Conservation (phyloP, 805 yeast species). For the Sporopachydermia lactativora region DNA sequence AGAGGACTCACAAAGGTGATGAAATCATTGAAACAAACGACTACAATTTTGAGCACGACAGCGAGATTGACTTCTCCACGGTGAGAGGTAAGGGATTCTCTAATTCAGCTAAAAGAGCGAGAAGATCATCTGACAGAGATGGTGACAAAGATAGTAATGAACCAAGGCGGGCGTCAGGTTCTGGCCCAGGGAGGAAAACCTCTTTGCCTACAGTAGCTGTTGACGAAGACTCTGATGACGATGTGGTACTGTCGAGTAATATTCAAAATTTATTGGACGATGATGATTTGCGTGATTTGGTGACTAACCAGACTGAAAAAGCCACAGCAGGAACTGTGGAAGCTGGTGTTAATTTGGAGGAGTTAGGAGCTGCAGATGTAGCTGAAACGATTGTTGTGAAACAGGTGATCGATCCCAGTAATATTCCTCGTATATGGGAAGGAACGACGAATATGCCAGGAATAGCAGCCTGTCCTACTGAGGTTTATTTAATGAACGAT, state of each 20-base stretch:
- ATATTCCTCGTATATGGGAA: constrained; percentile 24
- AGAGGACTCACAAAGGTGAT: constrained; percentile 82
- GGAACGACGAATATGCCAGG: constrained; percentile 38
- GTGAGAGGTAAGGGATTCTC: neutral
- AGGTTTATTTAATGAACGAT: constrained; percentile 15
- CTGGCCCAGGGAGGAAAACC: neutral
- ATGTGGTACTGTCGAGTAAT: constrained; percentile 11
- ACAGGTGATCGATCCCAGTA: constrained; percentile 11
- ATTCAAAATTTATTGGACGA: constrained; percentile 7
- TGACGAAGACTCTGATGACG: constrained; percentile 1
- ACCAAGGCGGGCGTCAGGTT: neutral
- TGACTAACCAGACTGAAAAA: neutral
- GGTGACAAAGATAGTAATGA: too few species aligned
- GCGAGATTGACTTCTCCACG: constrained; percentile 10
- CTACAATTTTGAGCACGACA: constrained; percentile 14
- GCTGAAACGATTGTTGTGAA: constrained; percentile 13
- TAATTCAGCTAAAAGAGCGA: neutral
- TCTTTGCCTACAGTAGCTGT: neutral
- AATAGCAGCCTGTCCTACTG: constrained; percentile 28
- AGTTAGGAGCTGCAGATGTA: constrained; percentile 6
- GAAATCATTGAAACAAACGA: constrained; percentile 53
- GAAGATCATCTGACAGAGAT: neutral
- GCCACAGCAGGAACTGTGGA: constrained; percentile 11
- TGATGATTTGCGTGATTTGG: neutral
- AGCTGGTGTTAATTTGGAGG: constrained; percentile 5